phyloP scores from a whole-genome alignment of 345 rosid species.

The Eucalyptus lansdowneana region DNA sequence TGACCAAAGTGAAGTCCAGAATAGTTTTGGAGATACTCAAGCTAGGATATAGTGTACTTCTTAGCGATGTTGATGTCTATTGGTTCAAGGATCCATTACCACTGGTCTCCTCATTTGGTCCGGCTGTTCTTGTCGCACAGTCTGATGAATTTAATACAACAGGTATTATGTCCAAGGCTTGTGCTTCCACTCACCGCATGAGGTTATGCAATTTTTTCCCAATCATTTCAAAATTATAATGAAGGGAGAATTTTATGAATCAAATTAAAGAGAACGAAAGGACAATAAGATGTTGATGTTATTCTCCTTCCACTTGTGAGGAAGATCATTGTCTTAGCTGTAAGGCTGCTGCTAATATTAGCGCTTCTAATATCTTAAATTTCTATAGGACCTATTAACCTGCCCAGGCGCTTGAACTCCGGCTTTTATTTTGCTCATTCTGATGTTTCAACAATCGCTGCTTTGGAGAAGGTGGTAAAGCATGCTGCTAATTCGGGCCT shows the following conservation, averaged over 20 bases:
- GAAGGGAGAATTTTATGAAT: background rate
- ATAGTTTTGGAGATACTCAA: slow-evolving; percentile 68
- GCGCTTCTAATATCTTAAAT: background rate
- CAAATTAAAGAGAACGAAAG: background rate
- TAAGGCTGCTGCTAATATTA: background rate
- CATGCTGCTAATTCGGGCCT: slow-evolving; percentile 69
- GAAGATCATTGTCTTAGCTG: background rate
- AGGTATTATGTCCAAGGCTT: slow-evolving; percentile 22
- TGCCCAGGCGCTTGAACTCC: slow-evolving; percentile 83
- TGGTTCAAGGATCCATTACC: slow-evolving; percentile 83
- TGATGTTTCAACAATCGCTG: slow-evolving; percentile 48
- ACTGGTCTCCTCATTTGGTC: slow-evolving; percentile 51
- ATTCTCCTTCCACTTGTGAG: background rate
- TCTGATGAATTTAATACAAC: slow-evolving; percentile 77
- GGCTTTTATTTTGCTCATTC: slow-evolving; percentile 78
- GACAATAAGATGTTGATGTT: background rate
- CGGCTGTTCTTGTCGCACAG: slow-evolving; percentile 66
- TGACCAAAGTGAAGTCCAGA: slow-evolving; percentile 90
- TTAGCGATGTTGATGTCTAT: slow-evolving; percentile 85
- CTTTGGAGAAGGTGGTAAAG: slow-evolving; percentile 79
- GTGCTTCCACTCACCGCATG: background rate
- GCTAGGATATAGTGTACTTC: slow-evolving; percentile 78
- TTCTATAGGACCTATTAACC: slow-evolving; percentile 60
- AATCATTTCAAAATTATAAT: background rate
- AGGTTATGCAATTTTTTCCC: background rate